Evolutionary conservation across 106 monocot genomes (phyloP).

Genomic region (Xerophyta viscosa): DNA sequence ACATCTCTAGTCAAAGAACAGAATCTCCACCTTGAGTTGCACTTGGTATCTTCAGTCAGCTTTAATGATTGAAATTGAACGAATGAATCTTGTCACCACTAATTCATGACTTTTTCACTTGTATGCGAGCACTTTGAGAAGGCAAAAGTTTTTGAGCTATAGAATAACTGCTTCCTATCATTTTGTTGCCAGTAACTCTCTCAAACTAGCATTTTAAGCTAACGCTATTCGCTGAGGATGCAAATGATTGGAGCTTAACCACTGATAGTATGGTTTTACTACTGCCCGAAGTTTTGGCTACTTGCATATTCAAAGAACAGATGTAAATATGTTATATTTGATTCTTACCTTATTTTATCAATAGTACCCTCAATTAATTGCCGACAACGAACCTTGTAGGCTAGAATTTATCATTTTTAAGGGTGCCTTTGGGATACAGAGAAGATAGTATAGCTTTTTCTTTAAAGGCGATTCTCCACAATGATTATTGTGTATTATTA

Average conservation of each 20-base stretch:
- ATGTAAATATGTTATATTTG: not conserved
- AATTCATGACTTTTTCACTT: not conserved
- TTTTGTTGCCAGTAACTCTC: constrained; percentile 8
- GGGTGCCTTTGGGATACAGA: not conserved
- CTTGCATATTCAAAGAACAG: not conserved
- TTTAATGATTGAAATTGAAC: not conserved
- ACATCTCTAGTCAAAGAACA: not conserved
- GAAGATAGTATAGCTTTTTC: constrained; percentile 11
- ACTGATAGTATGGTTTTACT: not conserved
- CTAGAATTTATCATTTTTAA: constrained; percentile 5
- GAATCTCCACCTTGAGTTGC: not conserved
- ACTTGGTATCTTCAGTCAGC: not conserved
- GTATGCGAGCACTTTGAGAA: constrained; percentile 10
- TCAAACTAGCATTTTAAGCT: not conserved
- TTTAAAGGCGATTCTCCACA: constrained; percentile 13
- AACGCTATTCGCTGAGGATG: not conserved
- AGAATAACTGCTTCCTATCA: constrained; percentile 18
- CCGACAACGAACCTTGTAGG: constrained; percentile 30
- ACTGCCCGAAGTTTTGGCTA: not conserved
- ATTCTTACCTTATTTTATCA: not conserved
- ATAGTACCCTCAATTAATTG: constrained; percentile 13
- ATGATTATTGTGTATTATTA: not conserved
- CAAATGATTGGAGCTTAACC: constrained; percentile 2
- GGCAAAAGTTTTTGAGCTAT: constrained; percentile 7
- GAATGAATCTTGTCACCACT: constrained; percentile 16